A percentile compares a stretch with the other conserved stretches of the same genome.
phyloP scores from a whole-genome alignment of 768 basidiomycete genomes.

The Artomyces pyxidatus region DNA sequence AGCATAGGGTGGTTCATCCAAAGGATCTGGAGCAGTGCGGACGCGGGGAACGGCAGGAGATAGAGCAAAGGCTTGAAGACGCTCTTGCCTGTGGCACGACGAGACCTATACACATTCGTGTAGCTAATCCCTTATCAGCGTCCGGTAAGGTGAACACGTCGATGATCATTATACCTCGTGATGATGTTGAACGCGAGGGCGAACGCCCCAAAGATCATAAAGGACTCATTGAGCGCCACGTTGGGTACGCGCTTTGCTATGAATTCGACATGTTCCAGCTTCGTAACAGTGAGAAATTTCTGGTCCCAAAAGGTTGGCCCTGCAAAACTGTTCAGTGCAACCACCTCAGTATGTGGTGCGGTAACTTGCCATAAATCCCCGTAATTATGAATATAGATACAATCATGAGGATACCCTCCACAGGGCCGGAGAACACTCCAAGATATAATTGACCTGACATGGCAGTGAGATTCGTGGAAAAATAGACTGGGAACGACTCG shows the following conservation, averaged over 20 bases:
- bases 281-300: conserved; percentile 50
- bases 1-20: conserved; percentile 74
- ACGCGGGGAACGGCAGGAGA: conserved; percentile 72
- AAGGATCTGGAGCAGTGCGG: conserved; percentile 60
- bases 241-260: conserved; percentile 48
- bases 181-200: conserved; percentile 76
- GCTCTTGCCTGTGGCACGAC: conserved; percentile 32
- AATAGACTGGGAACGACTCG: conserved; percentile 9
- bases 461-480: background rate
- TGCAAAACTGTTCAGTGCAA: conserved; percentile 19
- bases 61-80: conserved; percentile 53
- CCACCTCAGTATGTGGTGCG: background rate
- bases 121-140: conserved; percentile 41
- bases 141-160: background rate
- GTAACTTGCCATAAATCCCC: conserved; percentile 56
- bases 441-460: conserved; percentile 75
- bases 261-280: conserved; percentile 41
- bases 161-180: conserved; percentile 38
- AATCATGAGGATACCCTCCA: conserved; percentile 92
- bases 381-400: conserved; percentile 67
- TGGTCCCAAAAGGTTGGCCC: conserved; percentile 81
- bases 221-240: conserved; percentile 72
- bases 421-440: conserved; percentile 89
- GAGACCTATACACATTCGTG: conserved; percentile 67
- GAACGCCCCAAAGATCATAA: conserved; percentile 74